A percentile compares a stretch with the other conserved stretches of the same genome.
Conservation (phyloP, 805 yeast species). For the Lipomyces kockii region DNA sequence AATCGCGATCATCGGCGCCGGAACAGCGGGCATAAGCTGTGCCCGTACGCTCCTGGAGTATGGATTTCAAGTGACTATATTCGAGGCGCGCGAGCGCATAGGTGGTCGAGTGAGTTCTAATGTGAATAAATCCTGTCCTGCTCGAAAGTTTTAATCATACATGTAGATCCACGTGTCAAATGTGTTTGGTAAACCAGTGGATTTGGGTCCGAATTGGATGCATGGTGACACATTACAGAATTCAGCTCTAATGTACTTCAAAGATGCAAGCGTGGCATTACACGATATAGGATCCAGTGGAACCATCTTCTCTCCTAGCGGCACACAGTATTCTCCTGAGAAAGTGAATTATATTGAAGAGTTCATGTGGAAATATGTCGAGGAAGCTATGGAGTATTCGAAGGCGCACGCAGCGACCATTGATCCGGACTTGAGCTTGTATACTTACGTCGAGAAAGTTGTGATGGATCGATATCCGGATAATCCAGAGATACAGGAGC, state of each 20-base stretch:
- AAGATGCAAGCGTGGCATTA: slow-evolving; percentile 16
- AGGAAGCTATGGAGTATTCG: slow-evolving; percentile 38
- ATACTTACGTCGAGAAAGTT: slow-evolving; percentile 19
- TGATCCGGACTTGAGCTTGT: slow-evolving; percentile 18
- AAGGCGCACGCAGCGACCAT: slow-evolving; percentile 20
- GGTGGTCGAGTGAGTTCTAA: slow-evolving; percentile 42
- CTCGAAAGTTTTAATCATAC: not conserved
- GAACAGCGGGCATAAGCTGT: slow-evolving; percentile 45
- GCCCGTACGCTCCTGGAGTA: slow-evolving; percentile 39
- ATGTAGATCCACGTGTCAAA: slow-evolving; percentile 14
- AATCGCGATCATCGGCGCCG: slow-evolving; percentile 44
- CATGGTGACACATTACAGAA: slow-evolving; percentile 34
- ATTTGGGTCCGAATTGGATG: slow-evolving; percentile 40
- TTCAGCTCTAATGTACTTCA: slow-evolving; percentile 15
- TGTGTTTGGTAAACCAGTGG: slow-evolving; percentile 27
- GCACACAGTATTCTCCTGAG: slow-evolving; percentile 9
- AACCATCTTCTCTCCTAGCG: slow-evolving; percentile 24
- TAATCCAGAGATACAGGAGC: slow-evolving; percentile 11
- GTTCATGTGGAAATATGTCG: slow-evolving; percentile 35
- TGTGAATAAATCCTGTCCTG: not conserved
- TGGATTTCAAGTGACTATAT: slow-evolving; percentile 38
- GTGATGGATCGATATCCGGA: slow-evolving; percentile 7
- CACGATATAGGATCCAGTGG: slow-evolving; percentile 27
- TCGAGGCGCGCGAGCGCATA: slow-evolving; percentile 44
- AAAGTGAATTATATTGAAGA: slow-evolving; percentile 17